Conservation (phyloP, 1,139 yeast genomes). For the Blastobotrys ciferrii region DNA sequence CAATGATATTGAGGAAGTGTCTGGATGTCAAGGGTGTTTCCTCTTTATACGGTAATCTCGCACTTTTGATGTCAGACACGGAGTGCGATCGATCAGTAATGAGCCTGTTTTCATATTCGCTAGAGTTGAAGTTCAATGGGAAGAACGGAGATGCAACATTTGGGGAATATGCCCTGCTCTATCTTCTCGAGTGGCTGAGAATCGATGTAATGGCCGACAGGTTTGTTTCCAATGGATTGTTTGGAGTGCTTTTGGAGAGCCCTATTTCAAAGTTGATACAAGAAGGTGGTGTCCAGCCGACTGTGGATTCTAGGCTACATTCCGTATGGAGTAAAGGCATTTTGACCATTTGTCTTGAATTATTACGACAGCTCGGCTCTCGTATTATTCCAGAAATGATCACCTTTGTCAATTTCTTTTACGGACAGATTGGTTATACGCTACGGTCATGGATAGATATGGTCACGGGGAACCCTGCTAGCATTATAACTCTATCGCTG, state of each 20-base stretch:
- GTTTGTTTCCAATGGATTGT: constrained; percentile 62
- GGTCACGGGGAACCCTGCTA: constrained; percentile 26
- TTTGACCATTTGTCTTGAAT: constrained; percentile 60
- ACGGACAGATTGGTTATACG: constrained; percentile 60
- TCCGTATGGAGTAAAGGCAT: constrained; percentile 81
- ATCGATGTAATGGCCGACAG: constrained; percentile 64
- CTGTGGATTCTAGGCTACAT: constrained; percentile 55
- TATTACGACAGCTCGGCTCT: constrained; percentile 63
- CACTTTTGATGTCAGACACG: constrained; percentile 52
- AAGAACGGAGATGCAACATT: constrained; percentile 53
- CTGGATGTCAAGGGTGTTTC: constrained; percentile 51
- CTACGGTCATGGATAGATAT: constrained; percentile 69
- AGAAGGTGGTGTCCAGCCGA: constrained; percentile 58
- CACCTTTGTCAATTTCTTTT: constrained; percentile 61
- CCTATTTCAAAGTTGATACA: constrained; percentile 67
- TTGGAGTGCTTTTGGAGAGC: constrained; percentile 69
- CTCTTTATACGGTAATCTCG: constrained; percentile 50
- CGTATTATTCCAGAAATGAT: constrained; percentile 64
- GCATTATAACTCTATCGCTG: constrained; percentile 54
- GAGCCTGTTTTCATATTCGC: constrained; percentile 67
- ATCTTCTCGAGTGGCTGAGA: constrained; percentile 65
- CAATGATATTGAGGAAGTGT: constrained; percentile 61
- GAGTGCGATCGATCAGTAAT: constrained; percentile 64
- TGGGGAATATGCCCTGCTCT: constrained; percentile 71
- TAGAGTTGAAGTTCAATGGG: constrained; percentile 55